Evolutionary conservation across 805 yeast genomes (phyloP), one percentile per base, ranked within the genome.

Genomic region (Candida lessepsii): DNA sequence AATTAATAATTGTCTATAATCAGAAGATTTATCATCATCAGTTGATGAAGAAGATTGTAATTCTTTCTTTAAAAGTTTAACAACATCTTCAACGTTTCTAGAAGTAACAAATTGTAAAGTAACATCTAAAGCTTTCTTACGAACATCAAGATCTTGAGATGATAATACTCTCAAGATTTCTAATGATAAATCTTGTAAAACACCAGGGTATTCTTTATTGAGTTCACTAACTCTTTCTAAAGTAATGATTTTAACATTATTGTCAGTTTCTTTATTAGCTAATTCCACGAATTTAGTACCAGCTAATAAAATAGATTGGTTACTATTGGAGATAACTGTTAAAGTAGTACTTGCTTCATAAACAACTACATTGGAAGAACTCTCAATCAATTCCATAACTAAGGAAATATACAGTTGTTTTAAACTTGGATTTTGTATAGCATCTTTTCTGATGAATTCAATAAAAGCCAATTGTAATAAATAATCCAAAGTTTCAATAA

Each of bases 11-110:
- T 87, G 96, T 61, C 98, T 81, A 59, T 93, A 93, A 55, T 89
- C 96, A 38, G 82, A 66, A 44, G 83, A 75, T 58, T 85, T 83
- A 51, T 91, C 98, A 50, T 86, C 89, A 56, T 80, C 81, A 11
- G 80, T 69, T 36, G 73, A 70, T 13, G 87, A 71, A 4, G 96
- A 80, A 48, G 76, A 79, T 53, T 83, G 83, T 42, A 93, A 76
- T 67, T 93, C 99, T 58, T 88, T 93, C 69, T 87, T 91, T 64
- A 93, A 78, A 50, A 91, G 76, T 57, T 89, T 87, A 49, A 93
- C 85, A 26, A 91, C 96, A 56, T 88, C 96, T 56, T 89, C 96
- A 39, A 89, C 96, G 52, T 91, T 91, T 70, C 95, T 86, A 52
- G 83, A 78, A 29, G 95, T 74, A 35, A 89, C 81, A 56, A 93